phyloP scores from a whole-genome alignment of 2,329 filamentous ascomycete species.

The Polychaeton citri region DNA sequence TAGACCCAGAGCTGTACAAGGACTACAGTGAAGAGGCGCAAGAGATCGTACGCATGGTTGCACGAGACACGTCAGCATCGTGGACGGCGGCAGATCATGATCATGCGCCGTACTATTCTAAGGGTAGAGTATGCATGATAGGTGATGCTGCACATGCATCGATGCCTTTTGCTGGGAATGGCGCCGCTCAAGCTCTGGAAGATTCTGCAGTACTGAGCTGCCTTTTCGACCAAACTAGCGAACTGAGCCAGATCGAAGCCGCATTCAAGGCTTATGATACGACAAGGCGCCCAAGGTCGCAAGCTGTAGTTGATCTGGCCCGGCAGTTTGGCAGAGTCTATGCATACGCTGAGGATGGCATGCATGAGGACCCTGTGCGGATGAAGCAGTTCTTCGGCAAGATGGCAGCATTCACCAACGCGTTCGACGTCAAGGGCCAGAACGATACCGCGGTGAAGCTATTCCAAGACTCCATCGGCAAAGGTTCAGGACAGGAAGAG shows the following conservation, averaged over 20 bases:
- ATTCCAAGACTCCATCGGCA: slow-evolving; percentile 6
- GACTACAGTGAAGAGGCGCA: slow-evolving; percentile 17
- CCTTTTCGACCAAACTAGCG: slow-evolving; percentile 14
- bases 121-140: slow-evolving; percentile 18
- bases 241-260: slow-evolving; percentile 8
- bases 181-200: slow-evolving; percentile 26
- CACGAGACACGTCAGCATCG: slow-evolving; percentile 13
- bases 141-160: slow-evolving; percentile 28
- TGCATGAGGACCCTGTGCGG: slow-evolving; percentile 15
- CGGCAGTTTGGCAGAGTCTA: slow-evolving; percentile 18
- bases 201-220: slow-evolving; percentile 22
- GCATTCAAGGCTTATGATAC: slow-evolving; percentile 17
- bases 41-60: slow-evolving; percentile 15
- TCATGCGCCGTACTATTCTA: slow-evolving; percentile 20
- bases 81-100: slow-evolving; percentile 22
- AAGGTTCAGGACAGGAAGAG: no score
- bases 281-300: slow-evolving; percentile 15
- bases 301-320: slow-evolving; percentile 18
- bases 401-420: slow-evolving; percentile 18
- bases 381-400: slow-evolving; percentile 20
- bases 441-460: slow-evolving; percentile 16
- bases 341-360: slow-evolving; percentile 15
- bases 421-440: slow-evolving; percentile 17
- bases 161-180: slow-evolving; percentile 25
- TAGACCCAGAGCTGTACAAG: slow-evolving; percentile 12